Conservation (phyloP, 1,284 basidiomycete genomes). For the Cerioporus squamosus region DNA sequence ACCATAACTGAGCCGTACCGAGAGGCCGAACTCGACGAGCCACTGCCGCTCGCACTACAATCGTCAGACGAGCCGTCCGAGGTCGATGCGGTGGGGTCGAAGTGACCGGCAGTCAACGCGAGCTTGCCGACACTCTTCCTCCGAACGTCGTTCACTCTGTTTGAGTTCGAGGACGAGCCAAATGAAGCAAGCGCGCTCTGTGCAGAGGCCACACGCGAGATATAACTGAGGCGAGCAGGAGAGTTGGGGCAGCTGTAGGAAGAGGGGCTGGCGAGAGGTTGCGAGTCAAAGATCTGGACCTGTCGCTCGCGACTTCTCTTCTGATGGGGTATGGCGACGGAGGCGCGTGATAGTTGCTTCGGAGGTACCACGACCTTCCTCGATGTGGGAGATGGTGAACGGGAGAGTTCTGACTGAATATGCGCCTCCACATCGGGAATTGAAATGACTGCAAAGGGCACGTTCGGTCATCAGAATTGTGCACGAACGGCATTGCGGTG, state of each 20-base stretch:
- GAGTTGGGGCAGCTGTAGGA: slow-evolving; percentile 49
- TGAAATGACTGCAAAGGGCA: slow-evolving; percentile 67
- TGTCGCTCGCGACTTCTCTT: slow-evolving; percentile 55
- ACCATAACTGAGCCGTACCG: slow-evolving; percentile 20
- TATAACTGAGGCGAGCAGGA: slow-evolving; percentile 38
- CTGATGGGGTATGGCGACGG: slow-evolving; percentile 61
- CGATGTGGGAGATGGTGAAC: slow-evolving; percentile 68
- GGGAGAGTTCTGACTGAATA: slow-evolving; percentile 67
- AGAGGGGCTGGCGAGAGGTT: slow-evolving; percentile 58
- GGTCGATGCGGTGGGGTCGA: slow-evolving; percentile 19
- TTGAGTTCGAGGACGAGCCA: slow-evolving; percentile 16
- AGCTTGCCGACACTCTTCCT: slow-evolving; percentile 18
- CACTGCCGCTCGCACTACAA: slow-evolving; percentile 28
- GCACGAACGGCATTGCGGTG: background rate
- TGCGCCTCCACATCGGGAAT: slow-evolving; percentile 77
- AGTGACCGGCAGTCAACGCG: slow-evolving; percentile 12
- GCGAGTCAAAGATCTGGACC: slow-evolving; percentile 80
- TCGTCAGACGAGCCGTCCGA: slow-evolving; percentile 28
- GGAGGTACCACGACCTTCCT: slow-evolving; percentile 73
- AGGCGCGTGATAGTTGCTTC: slow-evolving; percentile 53
- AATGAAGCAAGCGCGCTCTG: slow-evolving; percentile 27
- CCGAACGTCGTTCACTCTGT: slow-evolving; percentile 18
- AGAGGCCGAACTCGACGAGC: slow-evolving; percentile 12
- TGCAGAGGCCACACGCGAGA: slow-evolving; percentile 33
- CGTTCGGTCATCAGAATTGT: slow-evolving; percentile 9